phyloP scores from a whole-genome alignment of 768 basidiomycete genomes.

The Serendipita sp. region DNA sequence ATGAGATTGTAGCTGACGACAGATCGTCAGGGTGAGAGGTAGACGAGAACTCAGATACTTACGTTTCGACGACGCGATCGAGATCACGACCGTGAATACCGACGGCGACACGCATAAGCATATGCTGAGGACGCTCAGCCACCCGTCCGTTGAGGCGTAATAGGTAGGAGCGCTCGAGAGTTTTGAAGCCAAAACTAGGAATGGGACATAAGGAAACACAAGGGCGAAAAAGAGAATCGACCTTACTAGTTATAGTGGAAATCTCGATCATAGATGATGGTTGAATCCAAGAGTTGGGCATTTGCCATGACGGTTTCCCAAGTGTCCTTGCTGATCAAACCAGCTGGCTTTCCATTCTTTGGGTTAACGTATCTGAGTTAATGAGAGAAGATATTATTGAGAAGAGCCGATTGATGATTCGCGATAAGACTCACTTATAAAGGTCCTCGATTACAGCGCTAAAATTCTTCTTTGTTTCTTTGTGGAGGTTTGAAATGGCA shows the following conservation, averaged over 20 bases:
- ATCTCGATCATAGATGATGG: constrained; percentile 95
- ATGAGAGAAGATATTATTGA: neutral
- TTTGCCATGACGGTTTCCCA: constrained; percentile 71
- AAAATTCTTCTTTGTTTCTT: constrained; percentile 97
- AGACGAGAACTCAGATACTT: neutral
- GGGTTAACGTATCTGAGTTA: constrained; percentile 54
- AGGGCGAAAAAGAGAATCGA: neutral
- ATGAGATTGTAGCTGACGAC: constrained; percentile 57
- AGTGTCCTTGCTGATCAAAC: constrained; percentile 82
- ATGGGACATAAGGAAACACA: neutral
- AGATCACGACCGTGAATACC: constrained; percentile 87
- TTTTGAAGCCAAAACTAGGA: constrained; percentile 94
- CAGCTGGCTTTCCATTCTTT: constrained; percentile 71
- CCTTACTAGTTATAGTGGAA: constrained; percentile 91
- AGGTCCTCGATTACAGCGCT: constrained; percentile 83
- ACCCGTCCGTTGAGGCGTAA: constrained; percentile 87
- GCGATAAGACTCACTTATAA: constrained; percentile 41
- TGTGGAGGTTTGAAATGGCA: constrained; percentile 96
- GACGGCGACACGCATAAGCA: constrained; percentile 99
- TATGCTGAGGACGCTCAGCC: constrained; percentile 94
- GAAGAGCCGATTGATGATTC: neutral
- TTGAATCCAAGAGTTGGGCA: constrained; percentile 69
- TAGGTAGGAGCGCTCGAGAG: constrained; percentile 92
- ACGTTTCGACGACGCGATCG: constrained; percentile 73
- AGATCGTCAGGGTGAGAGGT: neutral